These are phyloP conservation scores for Globisporangium yorkense DNA, from an alignment of 352 stramenopile species.

Conservation along the genomic window DNA sequence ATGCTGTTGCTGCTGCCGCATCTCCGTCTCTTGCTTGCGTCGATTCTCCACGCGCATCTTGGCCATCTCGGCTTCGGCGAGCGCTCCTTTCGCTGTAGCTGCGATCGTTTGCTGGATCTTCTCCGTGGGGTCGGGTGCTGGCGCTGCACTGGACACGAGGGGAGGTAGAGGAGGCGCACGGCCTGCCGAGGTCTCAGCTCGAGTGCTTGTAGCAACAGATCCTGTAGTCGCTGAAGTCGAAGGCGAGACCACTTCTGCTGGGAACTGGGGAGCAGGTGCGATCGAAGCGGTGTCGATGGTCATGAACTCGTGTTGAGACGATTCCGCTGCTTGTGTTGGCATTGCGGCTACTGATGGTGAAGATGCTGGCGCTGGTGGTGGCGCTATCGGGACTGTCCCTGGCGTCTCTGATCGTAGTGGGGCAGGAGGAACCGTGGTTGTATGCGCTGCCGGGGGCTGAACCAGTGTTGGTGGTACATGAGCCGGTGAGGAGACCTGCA, in stretches of 20 bases:
- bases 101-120: constrained; percentile 31
- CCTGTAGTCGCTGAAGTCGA: background rate
- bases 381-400: background rate
- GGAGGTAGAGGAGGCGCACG: background rate
- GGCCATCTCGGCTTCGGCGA: constrained; percentile 64
- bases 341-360: no score
- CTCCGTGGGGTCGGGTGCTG: background rate
- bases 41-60: constrained; percentile 58
- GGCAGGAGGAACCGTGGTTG: background rate
- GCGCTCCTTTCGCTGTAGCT: constrained; percentile 46
- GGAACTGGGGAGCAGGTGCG: no score
- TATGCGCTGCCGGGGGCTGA: background rate
- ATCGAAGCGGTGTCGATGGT: no score
- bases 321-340: background rate
- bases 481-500: background rate
- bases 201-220: no score
- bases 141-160: background rate
- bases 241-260: no score
- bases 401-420: background rate
- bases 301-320: background rate
- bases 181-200: background rate
- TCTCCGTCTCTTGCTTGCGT: constrained; percentile 48
- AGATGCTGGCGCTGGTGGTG: background rate
- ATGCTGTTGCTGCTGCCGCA: constrained; percentile 20
- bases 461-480: background rate